Evolutionary conservation across 129 eudicot species (phyloP), one percentile per base, ranked within the genome.

Genomic region (Tagetes patula): DNA sequence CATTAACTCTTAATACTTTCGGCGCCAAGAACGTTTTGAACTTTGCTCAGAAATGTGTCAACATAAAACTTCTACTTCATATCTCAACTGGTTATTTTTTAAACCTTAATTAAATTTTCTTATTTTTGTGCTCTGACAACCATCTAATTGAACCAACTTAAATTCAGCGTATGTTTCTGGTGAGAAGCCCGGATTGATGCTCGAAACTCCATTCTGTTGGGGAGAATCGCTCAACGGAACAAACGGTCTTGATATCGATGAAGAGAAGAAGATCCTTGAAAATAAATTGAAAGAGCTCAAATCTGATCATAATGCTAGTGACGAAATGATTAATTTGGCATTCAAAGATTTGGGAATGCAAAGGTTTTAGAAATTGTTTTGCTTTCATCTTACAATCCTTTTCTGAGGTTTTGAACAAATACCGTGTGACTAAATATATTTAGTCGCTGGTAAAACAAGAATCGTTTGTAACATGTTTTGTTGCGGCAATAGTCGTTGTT

Each of bases 101-200:
- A 1, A 9, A 37, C 53, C 45, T 14, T 14, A 70, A 3, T 67
- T 45, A 47, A 47, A 47, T 9, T 45, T 12, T 4, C 12, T 14
- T 31, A 0, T 67, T 67, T 33, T 37, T 42, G 34, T 38, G 40
- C 37, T 54, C 75, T 33, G 31, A 55, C 5, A 8, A 36, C 5
- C 1, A 4, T 56, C 40, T 53, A 3, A 62, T 34, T 61, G 2
- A 34, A 10, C 34, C 30, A 1, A 13, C 7, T 3, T 37, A 64
- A 10, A 34, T 69, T 50, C 88, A 91, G 92, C 97, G 8, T 91
- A 81, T 47, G 97, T 88, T 0, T 83, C 85, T 0, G 97, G 97
- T 0, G 93, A 86, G 73, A 81, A 65, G 40, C 74, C 52, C 0
- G 97, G 97, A n/a, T 71, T 86, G 0, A 84, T 88, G 64, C 54